Conservation (phyloP, 179 eudicot genomes). For the Gypsophila paniculata region DNA sequence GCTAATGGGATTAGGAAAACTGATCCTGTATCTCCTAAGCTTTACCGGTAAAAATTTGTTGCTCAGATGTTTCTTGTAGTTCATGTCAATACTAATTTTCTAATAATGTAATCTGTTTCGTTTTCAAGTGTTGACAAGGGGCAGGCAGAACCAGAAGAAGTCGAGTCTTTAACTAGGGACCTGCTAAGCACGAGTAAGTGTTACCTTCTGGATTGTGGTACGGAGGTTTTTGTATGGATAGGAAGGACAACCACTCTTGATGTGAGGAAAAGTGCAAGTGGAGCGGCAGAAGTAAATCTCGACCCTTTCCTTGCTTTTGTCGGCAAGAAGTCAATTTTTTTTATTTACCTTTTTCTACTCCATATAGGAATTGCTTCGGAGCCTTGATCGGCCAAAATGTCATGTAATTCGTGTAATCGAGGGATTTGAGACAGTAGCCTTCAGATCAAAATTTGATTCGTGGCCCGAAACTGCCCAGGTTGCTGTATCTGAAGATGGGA, state of each 20-base stretch:
- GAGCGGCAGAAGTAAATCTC: constrained; percentile 65
- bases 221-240: constrained; percentile 81
- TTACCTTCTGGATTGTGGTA: constrained; percentile 75
- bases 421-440: constrained; percentile 77
- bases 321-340: not conserved
- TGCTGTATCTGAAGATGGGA: constrained; percentile 76
- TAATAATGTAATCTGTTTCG: constrained; percentile 21
- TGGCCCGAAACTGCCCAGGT: constrained; percentile 67
- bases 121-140: constrained; percentile 65
- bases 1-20: constrained; percentile 36
- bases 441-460: constrained; percentile 58
- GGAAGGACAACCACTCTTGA: constrained; percentile 78
- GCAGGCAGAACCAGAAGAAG: constrained; percentile 58
- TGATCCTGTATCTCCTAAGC: constrained; percentile 45
- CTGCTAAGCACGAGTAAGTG: constrained; percentile 65
- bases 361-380: constrained; percentile 47
- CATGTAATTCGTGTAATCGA: constrained; percentile 64
- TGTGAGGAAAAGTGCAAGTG: constrained; percentile 70
- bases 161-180: constrained; percentile 63
- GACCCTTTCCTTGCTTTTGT: constrained; percentile 7
- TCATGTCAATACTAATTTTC: not conserved
- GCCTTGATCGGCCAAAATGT: constrained; percentile 45
- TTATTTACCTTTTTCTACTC: not conserved
- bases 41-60: constrained; percentile 45
- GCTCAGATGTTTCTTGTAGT: constrained; percentile 8